Conservation (phyloP, 108 stramenopile species). For the Licmophora abbreviata region DNA sequence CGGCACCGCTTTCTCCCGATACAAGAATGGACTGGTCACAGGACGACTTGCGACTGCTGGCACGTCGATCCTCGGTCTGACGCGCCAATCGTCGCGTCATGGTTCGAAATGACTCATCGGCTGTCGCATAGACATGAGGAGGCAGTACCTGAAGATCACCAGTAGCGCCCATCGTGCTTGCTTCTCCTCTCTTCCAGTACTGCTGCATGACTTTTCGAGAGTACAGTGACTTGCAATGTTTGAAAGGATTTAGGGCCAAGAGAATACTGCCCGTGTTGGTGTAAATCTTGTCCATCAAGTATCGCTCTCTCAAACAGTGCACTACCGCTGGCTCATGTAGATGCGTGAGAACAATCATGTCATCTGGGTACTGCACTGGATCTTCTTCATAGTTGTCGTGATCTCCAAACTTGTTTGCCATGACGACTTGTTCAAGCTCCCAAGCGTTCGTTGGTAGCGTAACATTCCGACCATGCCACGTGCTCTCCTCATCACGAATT, state of each 20-base stretch:
- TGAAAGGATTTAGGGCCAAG: slow-evolving; percentile 85
- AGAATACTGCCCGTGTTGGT: slow-evolving; percentile 81
- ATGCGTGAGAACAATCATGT: slow-evolving; percentile 47
- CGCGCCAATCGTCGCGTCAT: slow-evolving; percentile 44
- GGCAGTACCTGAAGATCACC: slow-evolving; percentile 9
- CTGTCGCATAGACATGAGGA: slow-evolving; percentile 85
- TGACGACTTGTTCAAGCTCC: neutral
- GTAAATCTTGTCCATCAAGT: slow-evolving; percentile 63
- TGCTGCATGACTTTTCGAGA: slow-evolving; percentile 33
- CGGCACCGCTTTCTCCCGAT: slow-evolving; percentile 43
- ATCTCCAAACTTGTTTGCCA: slow-evolving; percentile 1
- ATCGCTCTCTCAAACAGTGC: slow-evolving; percentile 61
- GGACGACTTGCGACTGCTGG: neutral
- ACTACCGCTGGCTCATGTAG: slow-evolving; percentile 59
- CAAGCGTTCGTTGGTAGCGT: neutral
- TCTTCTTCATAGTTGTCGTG: slow-evolving; percentile 14
- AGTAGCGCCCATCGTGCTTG: slow-evolving; percentile 9
- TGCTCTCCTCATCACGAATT: slow-evolving; percentile 3
- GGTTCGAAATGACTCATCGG: slow-evolving; percentile 61
- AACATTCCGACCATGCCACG: slow-evolving; percentile 3
- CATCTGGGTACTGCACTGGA: slow-evolving; percentile 25
- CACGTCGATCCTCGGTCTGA: slow-evolving; percentile 15
- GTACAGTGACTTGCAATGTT: slow-evolving; percentile 37
- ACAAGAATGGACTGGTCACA: slow-evolving; percentile 43
- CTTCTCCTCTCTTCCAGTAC: slow-evolving; percentile 37